Base-by-base conservation (phyloP, 179 eudicot genomes). In the Spergularia azorica region DNA sequence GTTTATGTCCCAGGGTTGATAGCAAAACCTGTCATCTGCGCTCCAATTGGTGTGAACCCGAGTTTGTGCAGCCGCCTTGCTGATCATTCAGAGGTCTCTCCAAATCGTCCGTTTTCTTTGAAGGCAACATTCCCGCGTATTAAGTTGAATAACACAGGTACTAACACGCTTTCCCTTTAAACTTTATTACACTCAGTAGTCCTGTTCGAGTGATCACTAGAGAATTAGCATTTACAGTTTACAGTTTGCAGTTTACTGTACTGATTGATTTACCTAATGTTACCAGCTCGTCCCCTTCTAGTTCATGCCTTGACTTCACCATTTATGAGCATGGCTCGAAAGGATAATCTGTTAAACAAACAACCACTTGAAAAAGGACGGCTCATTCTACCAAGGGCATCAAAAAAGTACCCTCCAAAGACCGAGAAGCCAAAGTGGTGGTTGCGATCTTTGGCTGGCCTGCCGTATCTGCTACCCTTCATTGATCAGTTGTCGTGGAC, bases 401-500 rank as follows among this genome's bases (percentile, higher is more conserved):
- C 57, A 72, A 72, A 60, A 41, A 11, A 12, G 9, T 72, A 72
- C 76, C 76, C 76, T 21, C 67, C 76, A 41, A 60, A 18, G 67
- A 60, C 12, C 2, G 76, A 72, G 67, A 72, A 72, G 57, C 76
- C 76, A 20, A 72, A 59, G 60, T 72, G 76, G 76, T 72, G 67
- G 76, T 60, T 41, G 41, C 50, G 76, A 41, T 59, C 76, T 41
- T 18, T 72, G 9, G 76, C 76, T 17, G 67, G 76, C 55, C 55
- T 72, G 17, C 75, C 75, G 11, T 72, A 72, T 18, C 75, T 72
- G 12, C 41, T 72, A 43, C 64, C 75, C 75, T 72, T 72, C 51
- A 55, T 71, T 2, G 74, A 71, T 10, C 74, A 71, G 8, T 56
- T 71, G 10, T 71, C 63, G 0, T 90, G 93, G 92, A 83, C 84